A percentile compares a stretch with the other conserved stretches of the same genome.
phyloP scores from a whole-genome alignment of 1,284 basidiomycete species.

The Ustilago loliicola region DNA sequence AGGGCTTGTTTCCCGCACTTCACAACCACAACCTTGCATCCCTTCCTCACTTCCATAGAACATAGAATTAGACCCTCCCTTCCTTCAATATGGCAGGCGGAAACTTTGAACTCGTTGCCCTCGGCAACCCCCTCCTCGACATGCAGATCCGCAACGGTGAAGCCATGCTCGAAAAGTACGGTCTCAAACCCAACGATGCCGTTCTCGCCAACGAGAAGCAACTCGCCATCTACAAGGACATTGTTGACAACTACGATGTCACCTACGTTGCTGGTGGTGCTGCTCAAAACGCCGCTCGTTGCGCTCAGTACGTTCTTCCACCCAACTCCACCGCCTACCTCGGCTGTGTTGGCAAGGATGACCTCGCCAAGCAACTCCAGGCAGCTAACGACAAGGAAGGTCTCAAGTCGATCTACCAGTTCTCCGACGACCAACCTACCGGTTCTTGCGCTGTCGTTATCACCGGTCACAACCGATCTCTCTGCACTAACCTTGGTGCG shows the following conservation, averaged over 20 bases:
- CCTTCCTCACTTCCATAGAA: not conserved
- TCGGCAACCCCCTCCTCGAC: constrained; percentile 71
- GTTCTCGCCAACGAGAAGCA: constrained; percentile 94
- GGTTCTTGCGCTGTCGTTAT: constrained; percentile 97
- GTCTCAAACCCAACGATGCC: constrained; percentile 93
- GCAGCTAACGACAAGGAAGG: constrained; percentile 95
- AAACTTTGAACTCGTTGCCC: constrained; percentile 67
- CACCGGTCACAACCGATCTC: constrained; percentile 92
- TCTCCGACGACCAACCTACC: constrained; percentile 87
- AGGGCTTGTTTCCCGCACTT: not conserved
- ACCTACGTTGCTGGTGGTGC: constrained; percentile 97
- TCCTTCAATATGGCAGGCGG: constrained; percentile 53
- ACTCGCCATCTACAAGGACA: constrained; percentile 81
- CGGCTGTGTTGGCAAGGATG: constrained; percentile 93
- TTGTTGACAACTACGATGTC: constrained; percentile 82
- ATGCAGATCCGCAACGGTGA: constrained; percentile 78
- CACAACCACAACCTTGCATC: not conserved
- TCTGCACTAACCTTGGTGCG: constrained; percentile 89
- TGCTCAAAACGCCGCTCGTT: constrained; percentile 94
- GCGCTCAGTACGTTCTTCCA: constrained; percentile 81
- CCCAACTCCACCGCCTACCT: constrained; percentile 92
- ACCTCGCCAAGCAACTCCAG: constrained; percentile 88
- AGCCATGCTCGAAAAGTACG: constrained; percentile 88
- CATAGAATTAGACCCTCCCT: not conserved
- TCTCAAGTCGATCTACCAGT: constrained; percentile 88